Percentiles rank a stretch among this genome's conserved stretches.
Evolutionary conservation across 202 grass and related monocot genomes (phyloP).

Genomic region (Musa balbisiana): DNA sequence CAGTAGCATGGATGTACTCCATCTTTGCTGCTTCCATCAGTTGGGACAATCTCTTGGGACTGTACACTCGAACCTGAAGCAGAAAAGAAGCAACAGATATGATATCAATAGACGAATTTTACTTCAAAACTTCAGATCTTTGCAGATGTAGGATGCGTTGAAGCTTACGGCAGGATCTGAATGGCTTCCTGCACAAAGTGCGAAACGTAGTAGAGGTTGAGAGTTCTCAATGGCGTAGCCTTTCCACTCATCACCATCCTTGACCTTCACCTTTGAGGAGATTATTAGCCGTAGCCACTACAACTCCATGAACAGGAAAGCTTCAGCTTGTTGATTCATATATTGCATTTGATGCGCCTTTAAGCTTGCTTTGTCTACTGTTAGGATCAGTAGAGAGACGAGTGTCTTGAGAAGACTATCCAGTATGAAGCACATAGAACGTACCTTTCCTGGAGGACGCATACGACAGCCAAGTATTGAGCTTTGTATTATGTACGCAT

Average conservation of each 20-base stretch:
- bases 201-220: conserved; percentile 81
- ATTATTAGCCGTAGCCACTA: conserved; percentile 78
- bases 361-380: no score
- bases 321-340: background rate
- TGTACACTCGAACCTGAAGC: conserved; percentile 63
- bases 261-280: conserved; percentile 60
- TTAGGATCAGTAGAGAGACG: no score
- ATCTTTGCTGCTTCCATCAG: conserved; percentile 70
- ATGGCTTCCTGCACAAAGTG: conserved; percentile 67
- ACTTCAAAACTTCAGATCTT: background rate
- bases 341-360: no score
- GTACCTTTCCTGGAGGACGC: conserved; percentile 13
- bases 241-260: conserved; percentile 58
- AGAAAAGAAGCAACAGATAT: background rate
- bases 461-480: conserved; percentile 8
- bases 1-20: conserved; percentile 68
- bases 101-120: background rate
- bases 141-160: conserved; percentile 6
- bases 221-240: conserved; percentile 46
- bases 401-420: no score
- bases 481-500: conserved; percentile 1
- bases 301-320: background rate
- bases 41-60: conserved; percentile 44
- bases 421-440: background rate
- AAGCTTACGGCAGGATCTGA: conserved; percentile 75